Percentiles rank a stretch among this genome's conserved stretches.
These are phyloP conservation scores for Elsinoe perseae DNA, from an alignment of 2,329 filamentous ascomycete species.

Conservation along the genomic window DNA sequence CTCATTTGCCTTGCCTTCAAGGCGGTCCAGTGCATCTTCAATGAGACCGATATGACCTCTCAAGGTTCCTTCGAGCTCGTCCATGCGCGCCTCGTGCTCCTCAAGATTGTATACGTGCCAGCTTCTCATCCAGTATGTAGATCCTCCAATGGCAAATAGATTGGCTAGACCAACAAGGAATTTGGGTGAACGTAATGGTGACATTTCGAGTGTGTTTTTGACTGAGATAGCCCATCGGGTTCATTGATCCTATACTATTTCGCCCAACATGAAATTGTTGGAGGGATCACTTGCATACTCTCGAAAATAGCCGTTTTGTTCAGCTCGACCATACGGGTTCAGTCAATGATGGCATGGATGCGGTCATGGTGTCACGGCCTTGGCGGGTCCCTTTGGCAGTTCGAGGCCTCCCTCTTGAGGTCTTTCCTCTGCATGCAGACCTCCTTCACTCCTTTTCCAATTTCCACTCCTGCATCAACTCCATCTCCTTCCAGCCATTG, in stretches of 20 bases:
- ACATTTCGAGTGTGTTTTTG: background rate
- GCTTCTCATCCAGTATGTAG: conserved; percentile 18
- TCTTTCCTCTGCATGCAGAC: background rate
- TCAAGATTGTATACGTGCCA: conserved; percentile 39
- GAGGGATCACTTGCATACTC: background rate
- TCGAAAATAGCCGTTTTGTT: background rate
- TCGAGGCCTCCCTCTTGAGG: background rate
- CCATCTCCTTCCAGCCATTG: background rate
- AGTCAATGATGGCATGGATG: conserved; percentile 12
- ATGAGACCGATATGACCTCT: conserved; percentile 42
- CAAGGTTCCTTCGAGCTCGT: conserved; percentile 42
- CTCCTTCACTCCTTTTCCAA: conserved; percentile 10
- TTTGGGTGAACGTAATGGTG: conserved; percentile 16
- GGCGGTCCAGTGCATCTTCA: conserved; percentile 38
- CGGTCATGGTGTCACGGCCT: conserved; percentile 11
- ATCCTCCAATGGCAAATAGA: conserved; percentile 19
- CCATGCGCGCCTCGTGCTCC: conserved; percentile 42
- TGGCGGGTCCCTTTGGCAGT: background rate
- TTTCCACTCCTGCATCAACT: conserved; percentile 1
- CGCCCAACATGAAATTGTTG: background rate
- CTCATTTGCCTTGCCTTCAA: conserved; percentile 35
- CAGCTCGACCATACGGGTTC: background rate
- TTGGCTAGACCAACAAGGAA: conserved; percentile 20
- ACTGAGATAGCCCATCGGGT: background rate
- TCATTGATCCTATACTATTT: background rate